These are phyloP conservation scores for Aspergillus sp. DNA, from an alignment of 2,329 filamentous ascomycete species.

Conservation along the genomic window DNA sequence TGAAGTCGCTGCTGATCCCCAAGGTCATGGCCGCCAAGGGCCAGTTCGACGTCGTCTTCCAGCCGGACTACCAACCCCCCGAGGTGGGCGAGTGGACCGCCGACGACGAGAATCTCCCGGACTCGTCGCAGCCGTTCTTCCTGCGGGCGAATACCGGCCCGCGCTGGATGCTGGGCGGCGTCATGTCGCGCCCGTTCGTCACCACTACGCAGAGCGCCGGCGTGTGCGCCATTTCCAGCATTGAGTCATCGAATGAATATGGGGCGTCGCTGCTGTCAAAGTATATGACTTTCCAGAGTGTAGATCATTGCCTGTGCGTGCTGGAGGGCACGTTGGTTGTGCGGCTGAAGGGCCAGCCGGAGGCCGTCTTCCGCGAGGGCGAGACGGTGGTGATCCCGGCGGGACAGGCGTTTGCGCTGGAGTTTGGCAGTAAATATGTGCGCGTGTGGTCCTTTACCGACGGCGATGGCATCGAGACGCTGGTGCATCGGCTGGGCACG, in stretches of 20 bases:
- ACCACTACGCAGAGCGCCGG: slow-evolving; percentile 48
- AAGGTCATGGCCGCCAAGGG: slow-evolving; percentile 57
- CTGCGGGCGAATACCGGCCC: slow-evolving; percentile 48
- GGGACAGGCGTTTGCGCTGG: slow-evolving; percentile 46
- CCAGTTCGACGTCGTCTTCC: slow-evolving; percentile 56
- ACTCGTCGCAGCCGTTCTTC: slow-evolving; percentile 46
- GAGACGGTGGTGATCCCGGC: slow-evolving; percentile 52
- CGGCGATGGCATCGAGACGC: slow-evolving; percentile 49
- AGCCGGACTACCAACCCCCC: slow-evolving; percentile 48
- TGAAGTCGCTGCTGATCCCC: slow-evolving; percentile 51
- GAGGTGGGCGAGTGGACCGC: slow-evolving; percentile 31
- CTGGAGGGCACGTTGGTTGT: slow-evolving; percentile 49
- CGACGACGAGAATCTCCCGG: slow-evolving; percentile 24
- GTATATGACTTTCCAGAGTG: slow-evolving; percentile 45
- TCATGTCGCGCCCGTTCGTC: slow-evolving; percentile 46
- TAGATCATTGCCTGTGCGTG: slow-evolving; percentile 55
- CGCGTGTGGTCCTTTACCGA: slow-evolving; percentile 50
- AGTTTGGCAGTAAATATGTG: slow-evolving; percentile 48
- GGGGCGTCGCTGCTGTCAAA: slow-evolving; percentile 33
- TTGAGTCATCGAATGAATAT: slow-evolving; percentile 46
- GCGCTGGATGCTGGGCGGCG: slow-evolving; percentile 33
- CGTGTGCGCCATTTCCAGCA: slow-evolving; percentile 54
- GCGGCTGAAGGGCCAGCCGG: slow-evolving; percentile 34
- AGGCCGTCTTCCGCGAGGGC: slow-evolving; percentile 43
- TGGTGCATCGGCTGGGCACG: slow-evolving; percentile 42